These are phyloP conservation scores for Aspergillus latus DNA, from an alignment of 2,329 filamentous ascomycete genomes.

Conservation along the genomic window DNA sequence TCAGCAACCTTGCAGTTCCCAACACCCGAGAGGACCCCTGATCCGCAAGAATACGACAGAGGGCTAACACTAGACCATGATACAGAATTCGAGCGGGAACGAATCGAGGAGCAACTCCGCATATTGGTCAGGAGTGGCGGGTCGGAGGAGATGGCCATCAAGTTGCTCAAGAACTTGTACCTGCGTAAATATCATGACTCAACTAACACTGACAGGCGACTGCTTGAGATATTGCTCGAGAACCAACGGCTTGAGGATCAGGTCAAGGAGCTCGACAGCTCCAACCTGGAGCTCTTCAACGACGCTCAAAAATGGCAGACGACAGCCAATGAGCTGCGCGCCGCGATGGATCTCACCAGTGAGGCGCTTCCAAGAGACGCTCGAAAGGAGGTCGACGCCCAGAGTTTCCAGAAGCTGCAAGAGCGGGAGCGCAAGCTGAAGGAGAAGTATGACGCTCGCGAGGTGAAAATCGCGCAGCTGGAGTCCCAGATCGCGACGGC, in stretches of 20 bases:
- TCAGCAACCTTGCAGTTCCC: too few relatives aligned
- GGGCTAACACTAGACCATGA: too few relatives aligned
- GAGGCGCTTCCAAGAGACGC: not conserved
- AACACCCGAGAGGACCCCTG: too few relatives aligned
- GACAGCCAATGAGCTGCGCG: not conserved
- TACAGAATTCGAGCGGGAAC: too few relatives aligned
- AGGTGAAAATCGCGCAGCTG: not conserved
- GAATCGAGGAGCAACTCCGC: too few relatives aligned
- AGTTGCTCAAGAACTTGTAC: too few relatives aligned
- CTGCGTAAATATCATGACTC: too few relatives aligned
- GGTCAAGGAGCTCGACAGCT: not conserved
- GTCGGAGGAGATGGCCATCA: too few relatives aligned
- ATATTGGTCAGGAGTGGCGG: too few relatives aligned
- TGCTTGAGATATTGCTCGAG: not conserved
- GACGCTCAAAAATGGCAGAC: not conserved
- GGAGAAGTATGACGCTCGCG: not conserved
- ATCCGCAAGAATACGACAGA: too few relatives aligned
- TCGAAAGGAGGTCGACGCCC: too few relatives aligned
- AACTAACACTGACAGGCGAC: too few relatives aligned
- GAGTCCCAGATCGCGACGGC: not conserved
- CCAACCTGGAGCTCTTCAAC: not conserved
- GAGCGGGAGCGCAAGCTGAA: not conserved
- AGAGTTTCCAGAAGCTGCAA: not conserved
- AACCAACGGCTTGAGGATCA: not conserved
- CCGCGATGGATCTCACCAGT: not conserved